A percentile compares a stretch with the other conserved stretches of the same genome.
Evolutionary conservation across 2,329 filamentous ascomycete genomes (phyloP).

Genomic region (Penicillium italicum): DNA sequence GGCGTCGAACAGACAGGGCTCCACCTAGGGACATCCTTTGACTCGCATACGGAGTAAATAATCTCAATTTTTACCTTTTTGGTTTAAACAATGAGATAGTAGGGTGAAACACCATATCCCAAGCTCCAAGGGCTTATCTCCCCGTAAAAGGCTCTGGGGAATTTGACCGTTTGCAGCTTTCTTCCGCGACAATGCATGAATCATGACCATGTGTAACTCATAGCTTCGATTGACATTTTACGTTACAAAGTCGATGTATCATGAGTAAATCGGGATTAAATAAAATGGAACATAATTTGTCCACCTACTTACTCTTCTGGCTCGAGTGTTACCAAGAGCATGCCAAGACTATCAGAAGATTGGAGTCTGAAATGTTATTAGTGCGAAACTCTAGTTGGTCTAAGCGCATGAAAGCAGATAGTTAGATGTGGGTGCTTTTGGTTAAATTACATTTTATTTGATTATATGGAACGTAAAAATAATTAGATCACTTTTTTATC

Average conservation of each 20-base stretch:
- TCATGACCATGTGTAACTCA: neutral
- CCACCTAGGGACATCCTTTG: neutral
- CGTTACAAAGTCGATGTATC: neutral
- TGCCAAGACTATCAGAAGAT: constrained; percentile 9
- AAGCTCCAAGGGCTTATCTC: neutral
- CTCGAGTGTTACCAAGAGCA: neutral
- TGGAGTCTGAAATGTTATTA: neutral
- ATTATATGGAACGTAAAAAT: neutral
- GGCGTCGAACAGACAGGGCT: neutral
- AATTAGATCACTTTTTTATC: neutral
- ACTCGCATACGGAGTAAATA: neutral
- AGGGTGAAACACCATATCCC: neutral
- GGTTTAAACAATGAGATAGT: neutral
- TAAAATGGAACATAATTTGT: neutral
- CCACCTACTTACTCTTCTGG: neutral
- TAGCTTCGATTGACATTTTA: neutral
- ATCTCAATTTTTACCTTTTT: neutral
- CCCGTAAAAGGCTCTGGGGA: neutral
- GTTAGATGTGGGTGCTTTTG: neutral
- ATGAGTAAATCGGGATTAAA: neutral
- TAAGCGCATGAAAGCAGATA: constrained; percentile 3
- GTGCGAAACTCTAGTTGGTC: constrained; percentile 3
- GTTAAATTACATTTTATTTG: neutral
- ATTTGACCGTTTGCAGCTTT: neutral
- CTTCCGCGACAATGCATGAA: neutral